Percentiles rank a stretch among this genome's conserved stretches.
Conservation (phyloP, 2,329 filamentous ascomycete species). For the Byssothecium circinans region DNA sequence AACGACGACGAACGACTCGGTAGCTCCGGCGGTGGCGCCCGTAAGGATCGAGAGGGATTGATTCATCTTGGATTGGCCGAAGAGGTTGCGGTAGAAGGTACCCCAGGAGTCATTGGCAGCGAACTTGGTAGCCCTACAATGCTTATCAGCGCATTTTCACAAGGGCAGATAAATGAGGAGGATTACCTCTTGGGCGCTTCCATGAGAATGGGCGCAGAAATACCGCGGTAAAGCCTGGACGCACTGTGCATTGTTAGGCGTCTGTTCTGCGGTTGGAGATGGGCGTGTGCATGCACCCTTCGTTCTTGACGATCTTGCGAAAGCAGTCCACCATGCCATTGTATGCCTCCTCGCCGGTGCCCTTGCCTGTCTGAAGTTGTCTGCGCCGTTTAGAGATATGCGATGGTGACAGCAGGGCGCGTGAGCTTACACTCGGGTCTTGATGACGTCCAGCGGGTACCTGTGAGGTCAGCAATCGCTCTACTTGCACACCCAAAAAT, state of each 20-base stretch:
- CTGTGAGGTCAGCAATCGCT: slow-evolving; percentile 51
- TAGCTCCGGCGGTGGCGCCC: slow-evolving; percentile 90
- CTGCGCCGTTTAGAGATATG: slow-evolving; percentile 51
- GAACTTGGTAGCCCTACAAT: slow-evolving; percentile 84
- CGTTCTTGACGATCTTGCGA: slow-evolving; percentile 91
- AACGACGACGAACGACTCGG: slow-evolving; percentile 94
- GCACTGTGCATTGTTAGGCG: slow-evolving; percentile 56
- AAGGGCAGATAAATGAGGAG: background rate
- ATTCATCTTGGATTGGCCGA: slow-evolving; percentile 84
- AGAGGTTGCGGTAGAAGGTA: slow-evolving; percentile 84
- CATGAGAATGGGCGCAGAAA: slow-evolving; percentile 95
- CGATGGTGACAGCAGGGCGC: slow-evolving; percentile 3
- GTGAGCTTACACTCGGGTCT: slow-evolving; percentile 82
- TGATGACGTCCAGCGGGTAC: slow-evolving; percentile 98
- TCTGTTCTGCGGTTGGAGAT: background rate
- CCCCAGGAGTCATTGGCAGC: slow-evolving; percentile 99
- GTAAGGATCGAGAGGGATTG: slow-evolving; percentile 91
- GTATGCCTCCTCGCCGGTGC: slow-evolving; percentile 78
- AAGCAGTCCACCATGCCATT: slow-evolving; percentile 99
- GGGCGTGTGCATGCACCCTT: slow-evolving; percentile 69
- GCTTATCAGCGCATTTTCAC: slow-evolving; percentile 6
- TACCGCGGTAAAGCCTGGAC: slow-evolving; percentile 92
- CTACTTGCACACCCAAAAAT: slow-evolving; percentile 1
- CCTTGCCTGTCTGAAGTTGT: slow-evolving; percentile 80
- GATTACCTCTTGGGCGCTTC: slow-evolving; percentile 78